Conservation (phyloP, 2,329 filamentous ascomycete genomes). For the Simplicillium sp. region DNA sequence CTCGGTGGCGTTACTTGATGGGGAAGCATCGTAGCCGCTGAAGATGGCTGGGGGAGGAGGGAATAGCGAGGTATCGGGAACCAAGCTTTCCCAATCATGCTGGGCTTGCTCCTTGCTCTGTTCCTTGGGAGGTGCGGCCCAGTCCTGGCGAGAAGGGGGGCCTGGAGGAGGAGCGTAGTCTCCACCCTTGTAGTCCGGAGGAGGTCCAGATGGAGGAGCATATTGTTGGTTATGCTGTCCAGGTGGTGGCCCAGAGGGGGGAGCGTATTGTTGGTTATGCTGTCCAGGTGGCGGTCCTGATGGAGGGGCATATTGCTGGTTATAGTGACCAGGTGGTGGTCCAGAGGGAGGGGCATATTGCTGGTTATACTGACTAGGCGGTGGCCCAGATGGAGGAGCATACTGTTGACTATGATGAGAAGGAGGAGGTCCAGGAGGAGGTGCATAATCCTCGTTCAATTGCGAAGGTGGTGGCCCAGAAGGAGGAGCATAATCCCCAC, state of each 20-base stretch:
- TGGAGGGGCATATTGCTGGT: constrained; percentile 20
- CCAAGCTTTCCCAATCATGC: constrained; percentile 62
- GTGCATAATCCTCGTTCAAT: constrained; percentile 12
- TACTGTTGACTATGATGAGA: constrained; percentile 14
- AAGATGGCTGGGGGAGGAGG: constrained; percentile 64
- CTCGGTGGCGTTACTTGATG: constrained; percentile 59
- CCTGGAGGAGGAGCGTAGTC: constrained; percentile 24
- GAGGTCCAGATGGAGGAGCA: constrained; percentile 19
- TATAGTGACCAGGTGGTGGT: constrained; percentile 19
- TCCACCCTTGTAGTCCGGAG: constrained; percentile 10
- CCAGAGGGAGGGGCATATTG: constrained; percentile 17
- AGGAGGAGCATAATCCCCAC: constrained; percentile 14
- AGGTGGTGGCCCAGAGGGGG: constrained; percentile 20
- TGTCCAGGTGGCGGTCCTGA: constrained; percentile 21
- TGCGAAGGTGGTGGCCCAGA: constrained; percentile 17
- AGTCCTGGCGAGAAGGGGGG: constrained; percentile 18
- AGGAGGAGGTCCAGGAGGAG: constrained; percentile 26
- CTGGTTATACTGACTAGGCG: constrained; percentile 8
- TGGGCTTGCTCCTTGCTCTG: constrained; percentile 18
- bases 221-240: constrained; percentile 12
- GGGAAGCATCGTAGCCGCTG: constrained; percentile 52
- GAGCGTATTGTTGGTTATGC: constrained; percentile 12
- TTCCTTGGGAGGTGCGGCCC: constrained; percentile 13
- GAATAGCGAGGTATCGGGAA: constrained; percentile 63
- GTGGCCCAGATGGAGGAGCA: constrained; percentile 15